phyloP scores from a whole-genome alignment of 345 rosid species.

The Clausena lansium region DNA sequence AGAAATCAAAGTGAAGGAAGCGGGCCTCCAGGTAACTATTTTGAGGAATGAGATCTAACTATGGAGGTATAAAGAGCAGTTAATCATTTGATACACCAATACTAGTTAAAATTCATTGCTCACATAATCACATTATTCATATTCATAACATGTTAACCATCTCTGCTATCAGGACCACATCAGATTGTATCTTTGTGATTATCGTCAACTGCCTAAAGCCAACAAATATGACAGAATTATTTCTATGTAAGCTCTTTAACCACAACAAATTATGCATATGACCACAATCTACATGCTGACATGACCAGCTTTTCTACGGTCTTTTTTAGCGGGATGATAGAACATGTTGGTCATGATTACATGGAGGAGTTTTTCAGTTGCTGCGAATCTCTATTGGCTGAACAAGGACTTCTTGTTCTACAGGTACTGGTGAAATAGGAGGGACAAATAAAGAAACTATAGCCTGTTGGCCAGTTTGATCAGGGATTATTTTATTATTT shows the following conservation, averaged over 20 bases:
- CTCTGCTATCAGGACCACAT: too few relatives aligned
- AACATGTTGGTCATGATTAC: conserved; percentile 88
- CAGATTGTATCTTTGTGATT: too few relatives aligned
- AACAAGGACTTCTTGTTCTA: conserved; percentile 73
- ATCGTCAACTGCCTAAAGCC: too few relatives aligned
- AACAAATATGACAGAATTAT: too few relatives aligned
- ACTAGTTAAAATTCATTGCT: neutral
- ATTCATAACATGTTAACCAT: too few relatives aligned
- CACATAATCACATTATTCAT: conserved; percentile 46
- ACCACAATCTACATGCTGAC: neutral
- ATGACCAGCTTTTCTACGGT: conserved; percentile 4
- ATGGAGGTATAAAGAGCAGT: neutral
- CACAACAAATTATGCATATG: neutral
- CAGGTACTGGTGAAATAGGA: conserved; percentile 70
- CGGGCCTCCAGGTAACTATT: conserved; percentile 67
- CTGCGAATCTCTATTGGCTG: conserved; percentile 31
- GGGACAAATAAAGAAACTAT: conserved; percentile 6
- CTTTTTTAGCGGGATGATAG: conserved; percentile 71
- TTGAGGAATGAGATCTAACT: neutral
- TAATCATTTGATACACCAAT: neutral
- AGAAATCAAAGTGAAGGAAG: too few relatives aligned
- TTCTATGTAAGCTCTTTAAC: neutral
- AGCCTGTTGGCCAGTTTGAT: too few relatives aligned
- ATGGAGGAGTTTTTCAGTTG: conserved; percentile 74
- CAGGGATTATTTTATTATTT: too few relatives aligned